Evolutionary conservation across 2,329 filamentous ascomycete genomes (phyloP).

Genomic region (Cladophialophora psammophila): DNA sequence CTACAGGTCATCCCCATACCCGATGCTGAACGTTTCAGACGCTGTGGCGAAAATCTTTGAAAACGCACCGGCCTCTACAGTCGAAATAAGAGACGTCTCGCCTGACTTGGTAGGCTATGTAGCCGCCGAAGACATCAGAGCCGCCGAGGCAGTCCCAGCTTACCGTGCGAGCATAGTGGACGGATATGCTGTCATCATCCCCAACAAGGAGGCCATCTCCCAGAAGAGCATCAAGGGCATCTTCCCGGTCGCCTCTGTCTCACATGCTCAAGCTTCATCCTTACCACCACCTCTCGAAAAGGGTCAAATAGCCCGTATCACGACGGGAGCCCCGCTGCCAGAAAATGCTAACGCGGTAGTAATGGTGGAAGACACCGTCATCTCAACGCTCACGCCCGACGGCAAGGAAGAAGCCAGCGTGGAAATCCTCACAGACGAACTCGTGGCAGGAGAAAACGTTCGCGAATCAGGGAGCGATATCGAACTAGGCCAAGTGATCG

Average conservation of each 20-base stretch:
- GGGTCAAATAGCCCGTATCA: slow-evolving; percentile 87
- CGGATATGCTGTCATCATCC: slow-evolving; percentile 84
- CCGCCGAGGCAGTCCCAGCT: slow-evolving; percentile 84
- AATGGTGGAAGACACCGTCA: slow-evolving; percentile 92
- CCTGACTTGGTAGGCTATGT: slow-evolving; percentile 73
- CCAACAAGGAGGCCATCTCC: slow-evolving; percentile 38
- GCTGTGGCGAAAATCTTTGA: slow-evolving; percentile 76
- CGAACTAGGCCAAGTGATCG: slow-evolving; percentile 69
- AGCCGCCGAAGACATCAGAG: slow-evolving; percentile 81
- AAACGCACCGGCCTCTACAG: slow-evolving; percentile 71
- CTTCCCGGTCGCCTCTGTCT: slow-evolving; percentile 86
- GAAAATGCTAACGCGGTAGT: slow-evolving; percentile 88
- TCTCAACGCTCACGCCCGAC: slow-evolving; percentile 70
- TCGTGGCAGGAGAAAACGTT: slow-evolving; percentile 83
- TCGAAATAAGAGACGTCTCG: slow-evolving; percentile 68
- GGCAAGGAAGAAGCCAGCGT: slow-evolving; percentile 85
- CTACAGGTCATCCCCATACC: slow-evolving; percentile 86
- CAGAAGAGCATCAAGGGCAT: slow-evolving; percentile 70
- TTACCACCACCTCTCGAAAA: slow-evolving; percentile 67
- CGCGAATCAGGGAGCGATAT: slow-evolving; percentile 92
- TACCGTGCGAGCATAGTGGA: slow-evolving; percentile 97
- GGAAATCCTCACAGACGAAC: slow-evolving; percentile 79
- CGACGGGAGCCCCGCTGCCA: slow-evolving; percentile 90
- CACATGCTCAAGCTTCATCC: slow-evolving; percentile 79
- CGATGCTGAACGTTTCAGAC: slow-evolving; percentile 86